Conservation (phyloP, 139 green algal species). For the Zygnema cylindricum region DNA sequence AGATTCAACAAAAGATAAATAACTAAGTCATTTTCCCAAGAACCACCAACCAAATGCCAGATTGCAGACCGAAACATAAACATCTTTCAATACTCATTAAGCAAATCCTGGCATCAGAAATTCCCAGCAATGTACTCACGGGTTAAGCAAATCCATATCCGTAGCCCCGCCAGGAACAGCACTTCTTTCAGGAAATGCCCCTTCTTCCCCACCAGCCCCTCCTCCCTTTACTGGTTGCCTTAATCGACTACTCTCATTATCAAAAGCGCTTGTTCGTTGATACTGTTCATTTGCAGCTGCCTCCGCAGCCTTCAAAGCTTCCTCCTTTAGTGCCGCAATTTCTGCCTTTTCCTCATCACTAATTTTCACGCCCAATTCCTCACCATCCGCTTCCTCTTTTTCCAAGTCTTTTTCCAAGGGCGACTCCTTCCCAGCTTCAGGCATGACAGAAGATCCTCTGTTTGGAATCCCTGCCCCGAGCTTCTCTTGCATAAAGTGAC, state of each 20-base stretch:
- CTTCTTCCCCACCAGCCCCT: background rate
- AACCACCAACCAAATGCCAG: too few species aligned
- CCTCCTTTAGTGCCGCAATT: constrained; percentile 34
- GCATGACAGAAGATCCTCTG: background rate
- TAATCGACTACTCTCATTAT: constrained; percentile 41
- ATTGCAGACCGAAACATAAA: too few species aligned
- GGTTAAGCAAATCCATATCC: constrained; percentile 62
- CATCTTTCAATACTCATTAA: too few species aligned
- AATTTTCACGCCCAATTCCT: constrained; percentile 35
- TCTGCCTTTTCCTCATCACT: constrained; percentile 57
- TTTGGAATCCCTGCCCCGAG: background rate
- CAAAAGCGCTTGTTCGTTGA: constrained; percentile 54
- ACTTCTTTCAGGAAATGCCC: background rate
- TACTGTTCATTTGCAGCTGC: constrained; percentile 26
- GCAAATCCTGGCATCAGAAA: too few species aligned
- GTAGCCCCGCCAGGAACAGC: constrained; percentile 35
- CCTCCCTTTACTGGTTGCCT: background rate
- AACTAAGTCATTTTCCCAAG: too few species aligned
- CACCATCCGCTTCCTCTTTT: background rate
- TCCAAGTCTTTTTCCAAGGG: background rate
- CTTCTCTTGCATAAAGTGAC: constrained; percentile 74
- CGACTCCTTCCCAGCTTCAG: constrained; percentile 14
- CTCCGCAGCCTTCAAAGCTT: constrained; percentile 48
- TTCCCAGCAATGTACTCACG: too few species aligned
- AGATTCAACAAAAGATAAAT: too few species aligned